A percentile compares a stretch with the other conserved stretches of the same genome.
phyloP scores from a whole-genome alignment of 495 filamentous ascomycete genomes.

The Xylaria grammica region DNA sequence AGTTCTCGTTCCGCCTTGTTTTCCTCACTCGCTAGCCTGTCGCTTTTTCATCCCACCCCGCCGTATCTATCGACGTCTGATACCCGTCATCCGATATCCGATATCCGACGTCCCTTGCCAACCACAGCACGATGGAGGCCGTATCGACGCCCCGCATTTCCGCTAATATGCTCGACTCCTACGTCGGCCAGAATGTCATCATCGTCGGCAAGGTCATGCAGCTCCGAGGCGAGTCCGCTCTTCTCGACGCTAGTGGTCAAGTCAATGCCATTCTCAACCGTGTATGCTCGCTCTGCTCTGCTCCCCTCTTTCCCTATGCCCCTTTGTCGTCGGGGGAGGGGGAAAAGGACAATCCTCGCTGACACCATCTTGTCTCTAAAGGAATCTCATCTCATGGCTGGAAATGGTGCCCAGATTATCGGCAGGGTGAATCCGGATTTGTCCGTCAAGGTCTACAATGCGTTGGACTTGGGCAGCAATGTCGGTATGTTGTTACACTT shows the following conservation, averaged over 20 bases:
- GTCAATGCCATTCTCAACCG: slow-evolving; percentile 75
- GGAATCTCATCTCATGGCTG: slow-evolving; percentile 78
- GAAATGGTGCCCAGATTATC: slow-evolving; percentile 84
- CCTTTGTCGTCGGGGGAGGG: not conserved
- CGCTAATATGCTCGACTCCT: slow-evolving; percentile 68
- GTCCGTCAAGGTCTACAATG: slow-evolving; percentile 73
- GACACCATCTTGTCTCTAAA: slow-evolving; percentile 33
- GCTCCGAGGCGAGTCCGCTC: slow-evolving; percentile 79
- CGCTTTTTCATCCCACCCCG: too few species aligned
- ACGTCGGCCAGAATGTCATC: slow-evolving; percentile 75
- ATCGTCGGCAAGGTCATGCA: slow-evolving; percentile 84
- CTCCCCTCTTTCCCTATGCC: not conserved
- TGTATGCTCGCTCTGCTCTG: slow-evolving; percentile 50
- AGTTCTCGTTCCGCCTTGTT: too few species aligned
- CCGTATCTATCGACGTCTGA: not conserved
- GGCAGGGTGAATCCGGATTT: slow-evolving; percentile 88
- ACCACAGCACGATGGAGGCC: slow-evolving; percentile 44
- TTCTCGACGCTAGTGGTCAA: slow-evolving; percentile 74
- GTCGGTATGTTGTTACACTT: slow-evolving; percentile 58
- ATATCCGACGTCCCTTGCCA: not conserved
- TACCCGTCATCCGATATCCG: not conserved
- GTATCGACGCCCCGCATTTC: slow-evolving; percentile 73
- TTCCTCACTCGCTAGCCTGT: too few species aligned
- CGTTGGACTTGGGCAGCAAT: slow-evolving; percentile 76
- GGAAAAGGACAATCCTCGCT: not conserved